Conservation (phyloP, 176 grass and related monocot genomes). For the Lolium multiflorum region DNA sequence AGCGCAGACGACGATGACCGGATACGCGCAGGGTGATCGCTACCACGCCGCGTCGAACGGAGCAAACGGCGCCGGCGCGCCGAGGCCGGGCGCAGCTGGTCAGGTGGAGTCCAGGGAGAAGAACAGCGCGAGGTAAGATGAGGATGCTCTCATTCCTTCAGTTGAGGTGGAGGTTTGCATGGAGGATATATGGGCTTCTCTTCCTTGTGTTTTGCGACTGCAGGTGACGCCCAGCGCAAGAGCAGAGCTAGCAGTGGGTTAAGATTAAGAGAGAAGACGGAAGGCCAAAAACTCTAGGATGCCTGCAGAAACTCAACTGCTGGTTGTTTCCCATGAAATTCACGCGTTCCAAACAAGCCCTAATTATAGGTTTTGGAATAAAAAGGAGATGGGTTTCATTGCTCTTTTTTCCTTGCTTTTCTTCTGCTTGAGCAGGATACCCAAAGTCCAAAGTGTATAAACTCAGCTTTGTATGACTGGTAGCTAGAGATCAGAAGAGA, state of each 20-base stretch:
- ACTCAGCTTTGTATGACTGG: not conserved
- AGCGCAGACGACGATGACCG: not conserved
- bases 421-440: not conserved
- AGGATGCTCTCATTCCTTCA: not conserved
- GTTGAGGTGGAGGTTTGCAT: not conserved
- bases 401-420: not conserved
- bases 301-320: not conserved
- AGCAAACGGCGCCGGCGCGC: not conserved
- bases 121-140: conserved; percentile 38
- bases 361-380: not conserved
- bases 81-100: not conserved
- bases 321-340: not conserved
- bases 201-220: conserved; percentile 23
- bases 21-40: conserved; percentile 19
- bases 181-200: conserved; percentile 16
- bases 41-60: conserved; percentile 1
- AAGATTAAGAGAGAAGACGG: too few species aligned
- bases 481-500: not conserved
- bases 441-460: not conserved
- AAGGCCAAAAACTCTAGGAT: not conserved
- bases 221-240: conserved; percentile 40
- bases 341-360: not conserved
- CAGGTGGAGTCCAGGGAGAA: conserved; percentile 25
- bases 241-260: not conserved
- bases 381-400: conserved; percentile 2